phyloP scores from a whole-genome alignment of 2,329 filamentous ascomycete species.

The Hypoxylon sp. region DNA sequence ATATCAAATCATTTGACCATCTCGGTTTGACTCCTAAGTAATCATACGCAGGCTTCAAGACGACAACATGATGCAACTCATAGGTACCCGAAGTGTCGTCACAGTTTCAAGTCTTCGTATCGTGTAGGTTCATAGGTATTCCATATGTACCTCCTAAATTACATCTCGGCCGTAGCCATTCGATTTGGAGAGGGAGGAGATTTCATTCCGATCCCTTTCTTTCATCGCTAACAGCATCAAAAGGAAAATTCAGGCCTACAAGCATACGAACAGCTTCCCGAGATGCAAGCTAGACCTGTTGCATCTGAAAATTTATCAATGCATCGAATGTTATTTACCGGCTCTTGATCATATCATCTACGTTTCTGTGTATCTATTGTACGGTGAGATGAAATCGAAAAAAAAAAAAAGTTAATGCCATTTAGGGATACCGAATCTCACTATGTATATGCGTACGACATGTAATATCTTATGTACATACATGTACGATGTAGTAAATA shows the following conservation, averaged over 20 bases:
- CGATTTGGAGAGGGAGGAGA: too few relatives aligned
- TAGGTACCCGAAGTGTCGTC: conserved; percentile 15
- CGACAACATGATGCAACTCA: conserved; percentile 6
- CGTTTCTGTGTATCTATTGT: too few relatives aligned
- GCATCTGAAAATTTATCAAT: conserved; percentile 11
- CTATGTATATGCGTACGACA: conserved; percentile 9
- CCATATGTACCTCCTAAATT: neutral
- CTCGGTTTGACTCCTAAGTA: neutral
- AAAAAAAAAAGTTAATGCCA: conserved; percentile 15
- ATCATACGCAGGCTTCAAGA: neutral
- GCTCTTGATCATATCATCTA: conserved; percentile 15
- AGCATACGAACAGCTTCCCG: neutral
- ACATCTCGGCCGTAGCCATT: too few relatives aligned
- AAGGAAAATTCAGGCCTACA: neutral
- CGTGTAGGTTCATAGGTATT: too few relatives aligned
- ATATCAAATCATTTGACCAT: conserved; percentile 2
- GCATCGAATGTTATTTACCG: conserved; percentile 18
- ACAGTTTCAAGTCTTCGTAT: conserved; percentile 11
- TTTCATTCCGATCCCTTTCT: too few relatives aligned
- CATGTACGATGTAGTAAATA: conserved; percentile 7
- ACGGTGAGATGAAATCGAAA: conserved; percentile 22
- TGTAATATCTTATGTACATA: conserved; percentile 4
- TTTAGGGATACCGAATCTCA: conserved; percentile 34
- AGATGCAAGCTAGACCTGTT: conserved; percentile 4
- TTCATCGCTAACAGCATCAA: neutral